These are phyloP conservation scores for Fusarium sp. DNA, from an alignment of 2,329 filamentous ascomycete species.

Conservation along the genomic window DNA sequence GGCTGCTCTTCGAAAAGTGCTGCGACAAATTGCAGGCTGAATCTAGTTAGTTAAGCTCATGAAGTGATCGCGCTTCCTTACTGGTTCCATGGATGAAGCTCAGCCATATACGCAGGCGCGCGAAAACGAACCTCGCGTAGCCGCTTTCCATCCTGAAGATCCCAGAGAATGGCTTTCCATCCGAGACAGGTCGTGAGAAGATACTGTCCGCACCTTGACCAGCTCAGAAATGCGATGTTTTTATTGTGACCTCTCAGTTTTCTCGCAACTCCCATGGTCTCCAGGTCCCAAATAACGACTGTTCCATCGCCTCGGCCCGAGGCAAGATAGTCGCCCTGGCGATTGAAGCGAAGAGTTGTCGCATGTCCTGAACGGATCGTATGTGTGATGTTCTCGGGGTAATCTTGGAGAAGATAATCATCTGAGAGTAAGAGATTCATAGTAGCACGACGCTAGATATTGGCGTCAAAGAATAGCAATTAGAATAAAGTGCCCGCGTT, in stretches of 20 bases:
- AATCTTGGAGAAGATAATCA: constrained; percentile 79
- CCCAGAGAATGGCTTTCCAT: constrained; percentile 97
- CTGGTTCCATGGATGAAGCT: constrained; percentile 93
- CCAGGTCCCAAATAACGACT: constrained; percentile 95
- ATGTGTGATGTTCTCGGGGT: constrained; percentile 89
- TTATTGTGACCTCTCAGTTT: constrained; percentile 94
- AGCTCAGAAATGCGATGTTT: constrained; percentile 94
- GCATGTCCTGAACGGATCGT: constrained; percentile 81
- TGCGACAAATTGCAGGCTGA: constrained; percentile 83
- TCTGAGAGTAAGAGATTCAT: constrained; percentile 73
- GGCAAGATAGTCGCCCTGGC: constrained; percentile 92
- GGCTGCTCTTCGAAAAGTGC: constrained; percentile 95
- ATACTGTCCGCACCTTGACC: constrained; percentile 92
- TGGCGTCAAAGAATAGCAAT: constrained; percentile 3
- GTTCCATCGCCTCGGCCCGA: constrained; percentile 95
- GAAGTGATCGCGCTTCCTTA: constrained; percentile 53
- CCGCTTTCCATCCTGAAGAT: constrained; percentile 77
- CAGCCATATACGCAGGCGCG: constrained; percentile 94
- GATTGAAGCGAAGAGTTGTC: constrained; percentile 85
- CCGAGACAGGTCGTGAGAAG: constrained; percentile 93
- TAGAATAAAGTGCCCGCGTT: constrained; percentile 29
- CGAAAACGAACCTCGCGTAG: constrained; percentile 90
- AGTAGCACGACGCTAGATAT: constrained; percentile 8
- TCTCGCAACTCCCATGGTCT: constrained; percentile 95
- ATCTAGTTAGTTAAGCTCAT: constrained; percentile 38